Conservation (phyloP, 352 stramenopile genomes). For the Pythium monospermum region DNA sequence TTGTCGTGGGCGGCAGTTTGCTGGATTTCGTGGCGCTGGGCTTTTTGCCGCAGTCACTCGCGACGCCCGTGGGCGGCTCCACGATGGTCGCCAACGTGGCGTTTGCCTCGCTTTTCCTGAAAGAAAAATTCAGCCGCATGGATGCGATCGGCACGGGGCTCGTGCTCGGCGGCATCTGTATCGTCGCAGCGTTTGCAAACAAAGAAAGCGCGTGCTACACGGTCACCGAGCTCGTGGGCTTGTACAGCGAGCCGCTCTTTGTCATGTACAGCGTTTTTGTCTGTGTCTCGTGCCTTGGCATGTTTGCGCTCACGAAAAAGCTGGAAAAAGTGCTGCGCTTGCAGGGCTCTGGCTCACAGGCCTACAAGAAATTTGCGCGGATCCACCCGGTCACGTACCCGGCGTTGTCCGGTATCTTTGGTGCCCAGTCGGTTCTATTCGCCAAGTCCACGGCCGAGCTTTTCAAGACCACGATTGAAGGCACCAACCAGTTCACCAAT, state of each 20-base stretch:
- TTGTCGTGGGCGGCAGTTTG: conserved; percentile 74
- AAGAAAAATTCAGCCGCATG: conserved; percentile 56
- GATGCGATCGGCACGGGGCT: conserved; percentile 65
- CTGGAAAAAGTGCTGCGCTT: conserved; percentile 40
- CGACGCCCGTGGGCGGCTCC: conserved; percentile 73
- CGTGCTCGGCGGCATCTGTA: conserved; percentile 65
- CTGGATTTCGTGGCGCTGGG: conserved; percentile 84
- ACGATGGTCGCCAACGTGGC: conserved; percentile 83
- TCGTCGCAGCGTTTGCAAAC: conserved; percentile 75
- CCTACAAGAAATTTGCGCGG: conserved; percentile 50
- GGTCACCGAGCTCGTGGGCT: conserved; percentile 53
- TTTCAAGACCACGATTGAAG: conserved; percentile 72
- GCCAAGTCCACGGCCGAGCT: conserved; percentile 85
- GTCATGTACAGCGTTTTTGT: conserved; percentile 64
- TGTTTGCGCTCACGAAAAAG: conserved; percentile 37
- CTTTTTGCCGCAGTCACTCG: conserved; percentile 84
- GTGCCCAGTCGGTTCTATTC: conserved; percentile 76
- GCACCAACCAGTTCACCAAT: conserved; percentile 85
- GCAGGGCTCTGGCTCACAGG: conserved; percentile 33
- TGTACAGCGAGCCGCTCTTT: conserved; percentile 65
- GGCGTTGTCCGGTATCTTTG: conserved; percentile 72
- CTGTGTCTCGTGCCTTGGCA: conserved; percentile 22
- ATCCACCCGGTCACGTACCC: conserved; percentile 81
- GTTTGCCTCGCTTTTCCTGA: conserved; percentile 76
- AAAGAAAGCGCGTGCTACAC: conserved; percentile 78